phyloP scores from a whole-genome alignment of 805 yeast genomes.

The Kazachstania kunashirensis region DNA sequence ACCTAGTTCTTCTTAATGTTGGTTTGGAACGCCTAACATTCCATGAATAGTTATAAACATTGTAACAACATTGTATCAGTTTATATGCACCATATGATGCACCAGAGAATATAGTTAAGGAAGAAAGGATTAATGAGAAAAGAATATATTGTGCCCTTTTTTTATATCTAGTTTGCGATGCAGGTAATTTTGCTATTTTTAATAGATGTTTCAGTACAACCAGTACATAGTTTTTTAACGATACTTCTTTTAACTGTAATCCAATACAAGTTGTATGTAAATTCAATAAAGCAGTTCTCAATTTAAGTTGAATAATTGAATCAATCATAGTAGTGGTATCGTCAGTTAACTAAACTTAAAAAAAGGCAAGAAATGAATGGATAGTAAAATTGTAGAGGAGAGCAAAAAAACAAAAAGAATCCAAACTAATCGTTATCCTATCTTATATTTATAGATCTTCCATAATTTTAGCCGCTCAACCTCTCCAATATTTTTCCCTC shows the following conservation, averaged over 20 bases:
- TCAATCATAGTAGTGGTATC: too few species aligned
- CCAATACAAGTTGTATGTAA: slow-evolving; percentile 18
- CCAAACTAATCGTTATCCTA: too few species aligned
- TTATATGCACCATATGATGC: slow-evolving; percentile 11
- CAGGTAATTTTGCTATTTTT: slow-evolving; percentile 15
- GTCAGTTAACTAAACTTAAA: too few species aligned
- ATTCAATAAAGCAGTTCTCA: slow-evolving; percentile 7
- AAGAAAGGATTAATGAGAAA: slow-evolving; percentile 14
- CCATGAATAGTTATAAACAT: slow-evolving; percentile 9
- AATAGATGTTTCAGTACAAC: slow-evolving; percentile 17
- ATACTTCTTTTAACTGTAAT: slow-evolving; percentile 13
- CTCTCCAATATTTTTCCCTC: too few species aligned
- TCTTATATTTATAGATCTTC: too few species aligned
- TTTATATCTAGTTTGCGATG: slow-evolving; percentile 14
- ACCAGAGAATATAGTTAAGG: slow-evolving; percentile 14
- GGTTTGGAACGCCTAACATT: slow-evolving; percentile 4
- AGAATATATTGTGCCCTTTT: slow-evolving; percentile 21
- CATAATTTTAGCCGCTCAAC: too few species aligned
- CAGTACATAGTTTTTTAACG: slow-evolving; percentile 10
- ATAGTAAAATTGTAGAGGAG: too few species aligned
- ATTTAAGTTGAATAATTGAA: too few species aligned
- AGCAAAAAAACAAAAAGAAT: too few species aligned
- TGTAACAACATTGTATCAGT: slow-evolving; percentile 8
- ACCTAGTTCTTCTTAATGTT: slow-evolving; percentile 20
- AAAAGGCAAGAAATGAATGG: too few species aligned